Base-by-base conservation (phyloP, 2,329 filamentous ascomycete genomes). In the Remersonia thermophila region DNA sequence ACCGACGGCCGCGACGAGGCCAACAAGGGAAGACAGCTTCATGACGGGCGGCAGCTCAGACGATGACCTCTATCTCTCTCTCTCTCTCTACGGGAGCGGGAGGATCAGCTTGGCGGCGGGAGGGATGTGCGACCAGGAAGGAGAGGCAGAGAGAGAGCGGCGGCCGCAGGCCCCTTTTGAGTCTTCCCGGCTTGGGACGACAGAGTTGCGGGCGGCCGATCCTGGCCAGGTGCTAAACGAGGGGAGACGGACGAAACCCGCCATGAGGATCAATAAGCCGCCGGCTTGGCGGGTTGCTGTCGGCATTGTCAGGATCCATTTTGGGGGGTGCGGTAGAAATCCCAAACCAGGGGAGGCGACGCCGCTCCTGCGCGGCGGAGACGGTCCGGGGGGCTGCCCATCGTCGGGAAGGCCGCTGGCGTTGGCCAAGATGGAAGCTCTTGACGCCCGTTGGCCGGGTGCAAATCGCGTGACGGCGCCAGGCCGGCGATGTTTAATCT, bases 381-480 rank as follows among this genome's bases (percentile, higher is more conserved):
- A 41, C 26, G 37, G 28, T 29, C 42, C 42, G 40, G 45, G 43
- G 9, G 20, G 20, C 20, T 23, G 20, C 5, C 5, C 20, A 23
- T 23, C 20, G 9, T 23, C 5, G 34, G 29, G 35, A 36, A 33
- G 35, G 38, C 30, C 23, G 17, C 33, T 25, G 36, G 26, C n/a
- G 18, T 20, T 14, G 28, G 40, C 39, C 45, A 44, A 46, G 40
- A 13, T 10, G 9, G 32, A 27, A 20, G 20, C 26, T 35, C 26
- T 32, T 27, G 35, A 37, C 36, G 41, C 35, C 34, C 30, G 38
- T 38, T 47, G 41, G 44, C 41, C 29, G 38, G 42, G 32, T 37
- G 32, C 26, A 47, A 23, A 47, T 43, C 43, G 42, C 45, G 41
- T 46, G 46, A 45, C 43, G 46, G 36, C 42, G 42, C 42, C 12